Base-by-base conservation (phyloP, 495 filamentous ascomycete species). In the Lindgomyces ingoldianus region DNA sequence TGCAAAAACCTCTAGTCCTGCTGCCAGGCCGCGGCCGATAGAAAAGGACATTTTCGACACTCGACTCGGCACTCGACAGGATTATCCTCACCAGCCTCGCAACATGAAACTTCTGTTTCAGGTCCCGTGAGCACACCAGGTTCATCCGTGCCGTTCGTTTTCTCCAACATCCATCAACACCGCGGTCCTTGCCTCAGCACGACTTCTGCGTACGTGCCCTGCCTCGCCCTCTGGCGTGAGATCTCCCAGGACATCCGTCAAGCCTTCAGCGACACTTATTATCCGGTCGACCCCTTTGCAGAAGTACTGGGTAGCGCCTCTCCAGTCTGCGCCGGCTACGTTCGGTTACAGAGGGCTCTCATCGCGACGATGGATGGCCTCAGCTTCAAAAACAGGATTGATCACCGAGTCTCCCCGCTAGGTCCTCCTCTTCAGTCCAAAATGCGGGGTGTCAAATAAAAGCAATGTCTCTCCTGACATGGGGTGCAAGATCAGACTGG, bases 401-500 rank as follows among this genome's bases (percentile, higher is more conserved):
- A 59, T 59, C 14, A 18, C 27, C 47, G 29, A 25, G 27, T 8
- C 47, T 39, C 58, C 47, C 58, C 30, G 42, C 47, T 18, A 14
- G 3, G 45, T 27, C 48, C 19, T 41, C 58, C 48, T 52, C 25
- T 26, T 48, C 36, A n/a, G 30, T 11, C 16, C 3, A n/a, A 41
- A 57, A 56, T 39, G 50, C 52, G 60, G 60, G 60, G 50, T 63
- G 52, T 42, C 51, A 25, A 30, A 25, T 16, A 48, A 62, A 52
- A 52, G 11, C 41, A 47, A 42, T n/a, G 41, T 11, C 1, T 50
- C 49, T 52, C 49, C 49, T 14, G 26, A 52, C 26, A 52, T 52
- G 49, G 51, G 24, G 22, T 18, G 29, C 29, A 30, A 55, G 8
- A 47, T 42, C 51, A 19, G 26, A 4, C 27, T 9, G 26, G 24